Conservation (phyloP, 306 rosid species). For the Lathyrus tuberosus region DNA sequence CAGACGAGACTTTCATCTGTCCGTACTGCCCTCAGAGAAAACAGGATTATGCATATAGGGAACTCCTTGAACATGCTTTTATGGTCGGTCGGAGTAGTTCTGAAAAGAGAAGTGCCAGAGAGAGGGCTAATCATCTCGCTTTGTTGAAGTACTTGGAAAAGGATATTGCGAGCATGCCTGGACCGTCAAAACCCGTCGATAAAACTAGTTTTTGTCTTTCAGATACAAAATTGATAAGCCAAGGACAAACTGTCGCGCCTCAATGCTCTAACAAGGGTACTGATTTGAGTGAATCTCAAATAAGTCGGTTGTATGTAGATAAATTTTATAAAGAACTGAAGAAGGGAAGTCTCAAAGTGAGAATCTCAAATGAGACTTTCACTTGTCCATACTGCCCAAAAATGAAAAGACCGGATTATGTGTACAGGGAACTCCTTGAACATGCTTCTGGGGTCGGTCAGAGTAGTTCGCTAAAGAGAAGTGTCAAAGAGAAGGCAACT, state of each 20-base stretch:
- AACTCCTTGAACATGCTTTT: slow-evolving; percentile 91
- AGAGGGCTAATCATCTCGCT: slow-evolving; percentile 87
- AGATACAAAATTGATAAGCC: slow-evolving; percentile 44
- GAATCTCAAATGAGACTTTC: slow-evolving; percentile 56
- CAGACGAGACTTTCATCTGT: slow-evolving; percentile 70
- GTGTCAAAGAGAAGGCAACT: slow-evolving; percentile 69
- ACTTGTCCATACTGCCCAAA: slow-evolving; percentile 81
- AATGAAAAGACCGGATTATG: slow-evolving; percentile 61
- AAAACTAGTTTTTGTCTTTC: slow-evolving; percentile 34
- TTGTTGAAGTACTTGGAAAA: slow-evolving; percentile 74
- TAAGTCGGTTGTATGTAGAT: slow-evolving; percentile 58
- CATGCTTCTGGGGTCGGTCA: slow-evolving; percentile 96
- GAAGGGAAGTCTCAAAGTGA: slow-evolving; percentile 60
- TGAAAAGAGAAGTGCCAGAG: slow-evolving; percentile 69
- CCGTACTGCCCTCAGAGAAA: slow-evolving; percentile 83
- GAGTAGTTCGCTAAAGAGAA: slow-evolving; percentile 78
- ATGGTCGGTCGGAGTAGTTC: slow-evolving; percentile 90
- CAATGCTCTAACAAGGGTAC: slow-evolving; percentile 56
- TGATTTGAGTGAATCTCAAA: slow-evolving; percentile 60
- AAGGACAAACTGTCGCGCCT: slow-evolving; percentile 48
- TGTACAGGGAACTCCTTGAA: slow-evolving; percentile 67
- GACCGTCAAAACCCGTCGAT: slow-evolving; percentile 51
- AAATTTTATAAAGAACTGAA: slow-evolving; percentile 66
- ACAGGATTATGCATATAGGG: slow-evolving; percentile 60
- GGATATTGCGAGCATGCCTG: slow-evolving; percentile 52